Base-by-base conservation (phyloP, 345 rosid species). In the Salix suchowensis region DNA sequence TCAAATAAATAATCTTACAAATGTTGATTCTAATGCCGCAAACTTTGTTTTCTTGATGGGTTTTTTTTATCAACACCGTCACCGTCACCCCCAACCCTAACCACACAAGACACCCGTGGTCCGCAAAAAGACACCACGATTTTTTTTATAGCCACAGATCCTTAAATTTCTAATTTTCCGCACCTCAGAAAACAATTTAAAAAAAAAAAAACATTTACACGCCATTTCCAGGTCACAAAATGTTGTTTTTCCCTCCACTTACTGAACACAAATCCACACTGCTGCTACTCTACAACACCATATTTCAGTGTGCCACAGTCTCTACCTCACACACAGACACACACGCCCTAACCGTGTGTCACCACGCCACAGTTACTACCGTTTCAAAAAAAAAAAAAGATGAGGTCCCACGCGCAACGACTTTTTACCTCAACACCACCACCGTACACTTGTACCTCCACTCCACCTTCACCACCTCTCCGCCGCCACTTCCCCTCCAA, bases 401-500 rank as follows among this genome's bases (percentile, higher is more conserved):
- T 75, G 83, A 55, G 74, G 74, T 64, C 72, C 70, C 58, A 65
- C 34, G 7, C 48, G 6, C 66, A 71, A 13, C 30, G 66, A 14
- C 64, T 62, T 70, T 58, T 40, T 44, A n/a, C 65, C 40, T 52
- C 48, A 12, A 60, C 26, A 11, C 73, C 67, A 24, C 76, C 40
- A 44, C 72, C 54, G 61, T 15, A n/a, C 71, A 32, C 46, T 2
- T 2, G 15, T 34, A 2, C 52, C 52, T 55, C 54, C 34, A 2
- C 69, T 26, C 14, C 71, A 5, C 60, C 71, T 1, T 34, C 58
- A 28, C 73, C 39, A 32, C 48, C 10, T 18, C 64, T 71, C 71
- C 69, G 26, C 77, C 70, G 75, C 70, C 80, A 65, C 60, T 70
- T 78, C 34, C 70, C 74, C 67, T 40, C 73, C 50, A 64, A 16